phyloP scores from a whole-genome alignment of 78 protist species.

The Dictyostelium citrinum region DNA sequence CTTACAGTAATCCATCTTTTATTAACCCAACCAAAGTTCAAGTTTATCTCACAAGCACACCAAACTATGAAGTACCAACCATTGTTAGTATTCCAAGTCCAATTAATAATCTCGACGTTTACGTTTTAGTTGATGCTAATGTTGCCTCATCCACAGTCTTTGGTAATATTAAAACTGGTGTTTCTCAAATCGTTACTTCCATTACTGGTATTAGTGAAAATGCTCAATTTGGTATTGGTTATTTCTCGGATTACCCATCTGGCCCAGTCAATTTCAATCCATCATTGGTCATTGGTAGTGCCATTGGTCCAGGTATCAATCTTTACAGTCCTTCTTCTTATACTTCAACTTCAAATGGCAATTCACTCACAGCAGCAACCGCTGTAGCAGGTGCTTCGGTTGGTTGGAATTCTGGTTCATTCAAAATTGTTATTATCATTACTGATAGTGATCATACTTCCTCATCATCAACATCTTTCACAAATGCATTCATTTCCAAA shows the following conservation, averaged over 20 bases:
- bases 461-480: background rate
- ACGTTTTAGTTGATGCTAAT: background rate
- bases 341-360: background rate
- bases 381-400: background rate
- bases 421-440: background rate
- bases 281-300: background rate
- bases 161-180: background rate
- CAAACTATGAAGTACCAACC: background rate
- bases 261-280: background rate
- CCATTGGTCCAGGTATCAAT: background rate
- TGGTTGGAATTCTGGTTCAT: background rate
- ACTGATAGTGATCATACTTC: conserved; percentile 24
- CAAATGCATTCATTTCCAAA: background rate
- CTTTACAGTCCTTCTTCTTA: background rate
- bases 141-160: background rate
- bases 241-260: background rate
- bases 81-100: background rate
- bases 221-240: background rate
- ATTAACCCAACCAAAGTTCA: conserved; percentile 6
- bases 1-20: background rate
- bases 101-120: background rate
- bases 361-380: background rate
- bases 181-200: background rate
- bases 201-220: background rate
- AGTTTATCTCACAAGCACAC: background rate